These are phyloP conservation scores for Aspergillus bombycis DNA, from an alignment of 2,329 filamentous ascomycete species.

Conservation along the genomic window DNA sequence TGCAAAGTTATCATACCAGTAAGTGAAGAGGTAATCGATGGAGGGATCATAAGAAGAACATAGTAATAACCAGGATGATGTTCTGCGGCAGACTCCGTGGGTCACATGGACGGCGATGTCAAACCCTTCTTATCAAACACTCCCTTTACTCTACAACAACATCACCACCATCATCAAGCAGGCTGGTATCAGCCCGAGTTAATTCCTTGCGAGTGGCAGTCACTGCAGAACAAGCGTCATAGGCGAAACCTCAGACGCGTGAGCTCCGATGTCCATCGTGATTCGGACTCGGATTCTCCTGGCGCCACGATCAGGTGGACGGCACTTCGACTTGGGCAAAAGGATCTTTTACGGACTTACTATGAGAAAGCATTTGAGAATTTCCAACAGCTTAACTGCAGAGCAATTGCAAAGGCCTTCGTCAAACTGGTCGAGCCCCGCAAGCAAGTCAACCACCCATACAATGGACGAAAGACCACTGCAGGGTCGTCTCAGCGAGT, in stretches of 20 bases:
- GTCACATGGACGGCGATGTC: conserved; percentile 18
- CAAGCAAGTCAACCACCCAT: conserved; percentile 50
- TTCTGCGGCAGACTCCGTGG: conserved; percentile 7
- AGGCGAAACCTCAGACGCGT: conserved; percentile 26
- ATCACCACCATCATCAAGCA: conserved; percentile 1
- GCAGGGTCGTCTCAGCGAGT: conserved; percentile 28
- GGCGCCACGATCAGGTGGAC: conserved; percentile 26
- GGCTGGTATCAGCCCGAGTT: conserved; percentile 33
- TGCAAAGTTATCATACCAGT: conserved; percentile 30
- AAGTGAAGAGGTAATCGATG: conserved; percentile 11
- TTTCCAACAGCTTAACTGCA: conserved; percentile 48
- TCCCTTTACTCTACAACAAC: conserved; percentile 18
- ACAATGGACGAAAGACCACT: conserved; percentile 42
- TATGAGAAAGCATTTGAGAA: conserved; percentile 43
- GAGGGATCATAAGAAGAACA: background rate
- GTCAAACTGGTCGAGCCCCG: conserved; percentile 48
- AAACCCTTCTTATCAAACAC: conserved; percentile 16
- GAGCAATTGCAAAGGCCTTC: conserved; percentile 46
- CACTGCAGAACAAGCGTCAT: conserved; percentile 30
- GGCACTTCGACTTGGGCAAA: conserved; percentile 33
- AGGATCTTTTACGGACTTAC: conserved; percentile 33
- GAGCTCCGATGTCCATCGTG: conserved; percentile 17
- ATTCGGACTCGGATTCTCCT: conserved; percentile 24
- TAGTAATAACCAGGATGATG: background rate
- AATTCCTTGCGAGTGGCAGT: conserved; percentile 38